phyloP scores from a whole-genome alignment of 2,329 filamentous ascomycete species.

The Capronia coronata region DNA sequence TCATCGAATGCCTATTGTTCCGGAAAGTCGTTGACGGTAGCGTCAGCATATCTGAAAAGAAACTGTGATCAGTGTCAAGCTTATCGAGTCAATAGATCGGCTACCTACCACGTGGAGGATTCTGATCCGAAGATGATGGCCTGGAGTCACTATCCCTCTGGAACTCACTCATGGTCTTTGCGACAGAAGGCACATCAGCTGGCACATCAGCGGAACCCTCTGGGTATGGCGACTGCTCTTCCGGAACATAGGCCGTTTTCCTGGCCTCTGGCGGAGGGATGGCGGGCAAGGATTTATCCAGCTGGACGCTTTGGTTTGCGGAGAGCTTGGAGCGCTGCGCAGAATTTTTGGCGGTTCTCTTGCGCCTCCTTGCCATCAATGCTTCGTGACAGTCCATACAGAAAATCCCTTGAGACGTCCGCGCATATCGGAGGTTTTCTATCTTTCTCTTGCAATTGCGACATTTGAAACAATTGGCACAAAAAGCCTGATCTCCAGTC shows the following conservation, averaged over 20 bases:
- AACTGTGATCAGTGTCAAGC: conserved; percentile 12
- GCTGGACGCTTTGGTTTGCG: conserved; percentile 47
- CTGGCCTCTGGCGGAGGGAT: conserved; percentile 60
- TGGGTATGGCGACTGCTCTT: conserved; percentile 45
- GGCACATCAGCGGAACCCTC: conserved; percentile 36
- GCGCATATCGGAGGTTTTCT: conserved; percentile 93
- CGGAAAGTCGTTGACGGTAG: conserved; percentile 71
- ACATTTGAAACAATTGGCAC: conserved; percentile 93
- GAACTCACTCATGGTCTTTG: conserved; percentile 25
- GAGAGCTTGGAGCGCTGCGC: conserved; percentile 30
- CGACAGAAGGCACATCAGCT: conserved; percentile 23
- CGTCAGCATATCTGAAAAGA: conserved; percentile 52
- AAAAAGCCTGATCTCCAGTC: conserved; percentile 96
- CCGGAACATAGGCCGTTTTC: conserved; percentile 32
- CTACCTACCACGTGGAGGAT: conserved; percentile 17
- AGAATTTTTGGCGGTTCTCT: conserved; percentile 47
- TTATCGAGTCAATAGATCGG: conserved; percentile 1
- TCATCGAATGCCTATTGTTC: conserved; percentile 66
- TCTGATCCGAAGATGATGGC: conserved; percentile 21
- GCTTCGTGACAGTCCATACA: conserved; percentile 99
- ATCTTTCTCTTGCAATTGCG: conserved; percentile 98
- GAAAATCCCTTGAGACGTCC: conserved; percentile 96
- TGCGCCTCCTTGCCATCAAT: conserved; percentile 83
- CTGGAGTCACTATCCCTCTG: conserved; percentile 18
- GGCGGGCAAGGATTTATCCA: conserved; percentile 89